phyloP scores from a whole-genome alignment of 345 rosid genomes.

The Sonneratia alba region DNA sequence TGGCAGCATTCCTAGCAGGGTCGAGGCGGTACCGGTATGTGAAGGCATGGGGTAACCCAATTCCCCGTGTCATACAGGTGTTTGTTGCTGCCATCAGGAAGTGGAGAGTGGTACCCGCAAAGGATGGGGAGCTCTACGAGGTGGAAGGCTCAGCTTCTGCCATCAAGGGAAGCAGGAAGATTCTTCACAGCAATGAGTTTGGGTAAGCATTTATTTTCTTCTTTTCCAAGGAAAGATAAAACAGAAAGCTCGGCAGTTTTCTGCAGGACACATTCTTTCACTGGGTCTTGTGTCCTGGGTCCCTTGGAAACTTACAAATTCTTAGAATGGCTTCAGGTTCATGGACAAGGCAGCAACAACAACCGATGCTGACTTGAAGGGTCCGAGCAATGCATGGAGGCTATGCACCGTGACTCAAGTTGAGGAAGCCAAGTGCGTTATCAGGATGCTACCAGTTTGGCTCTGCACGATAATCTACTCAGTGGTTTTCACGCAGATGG shows the following conservation, averaged over 20 bases:
- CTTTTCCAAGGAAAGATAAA: too few species aligned
- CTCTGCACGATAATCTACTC: constrained; percentile 94
- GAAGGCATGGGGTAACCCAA: constrained; percentile 71
- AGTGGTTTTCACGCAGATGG: constrained; percentile 96
- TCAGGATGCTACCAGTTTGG: constrained; percentile 88
- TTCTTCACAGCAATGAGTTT: constrained; percentile 69
- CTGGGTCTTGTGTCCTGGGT: not conserved
- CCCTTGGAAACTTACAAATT: too few species aligned
- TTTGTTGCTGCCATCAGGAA: constrained; percentile 62
- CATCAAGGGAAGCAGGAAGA: constrained; percentile 36
- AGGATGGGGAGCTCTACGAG: constrained; percentile 39
- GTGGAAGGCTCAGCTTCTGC: constrained; percentile 18
- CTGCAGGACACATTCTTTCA: not conserved
- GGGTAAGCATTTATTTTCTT: constrained; percentile 22
- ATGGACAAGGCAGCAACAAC: constrained; percentile 80
- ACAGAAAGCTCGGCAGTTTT: not conserved
- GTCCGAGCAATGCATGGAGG: constrained; percentile 50
- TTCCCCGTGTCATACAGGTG: constrained; percentile 72
- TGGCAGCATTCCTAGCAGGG: constrained; percentile 61
- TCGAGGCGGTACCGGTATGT: constrained; percentile 72
- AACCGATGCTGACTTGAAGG: constrained; percentile 10
- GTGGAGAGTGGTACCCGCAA: constrained; percentile 27
- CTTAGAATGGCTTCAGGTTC: constrained; percentile 33
- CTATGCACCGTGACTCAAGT: constrained; percentile 84
- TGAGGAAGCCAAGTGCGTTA: constrained; percentile 91